Evolutionary conservation across 2,329 filamentous ascomycete genomes (phyloP), one percentile per base, ranked within the genome.

Genomic region (Paecilomyces formosus): DNA sequence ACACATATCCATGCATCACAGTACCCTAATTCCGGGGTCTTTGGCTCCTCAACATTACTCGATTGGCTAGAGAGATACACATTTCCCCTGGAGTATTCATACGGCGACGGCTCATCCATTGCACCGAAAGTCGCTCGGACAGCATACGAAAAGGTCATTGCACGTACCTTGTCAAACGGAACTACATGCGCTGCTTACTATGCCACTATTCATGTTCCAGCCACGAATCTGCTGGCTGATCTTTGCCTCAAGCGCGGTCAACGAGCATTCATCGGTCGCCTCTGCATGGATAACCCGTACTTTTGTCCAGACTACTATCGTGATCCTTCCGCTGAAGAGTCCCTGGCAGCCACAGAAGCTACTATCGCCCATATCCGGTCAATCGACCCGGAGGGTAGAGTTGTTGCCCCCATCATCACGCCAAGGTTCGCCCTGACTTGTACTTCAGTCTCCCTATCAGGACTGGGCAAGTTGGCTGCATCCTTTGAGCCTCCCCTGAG

Each of bases 131-230:
- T 60, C 24, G 71, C 68, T 9, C 65, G 66, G 30, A 63, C 62
- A 35, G 86, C 95, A 61, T 99, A 97, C 76, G 82, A 82, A 24
- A 87, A 88, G 59, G 88, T 90, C 63, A 84, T 99, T 62, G 80
- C 85, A 30, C 86, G 90, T 53, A 96, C 92, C 0, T 83, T 99
- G 11, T 83, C 90, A 22, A 86, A 97, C 70, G 94, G 94, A 62
- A 99, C 94, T 9, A 99, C 94, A 0, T 94, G 90, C 11, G 92
- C 92, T 5, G 85, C 90, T n/a, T 97, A 97, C 81, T 97, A 89
- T 73, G 93, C 93, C 59, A 97, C 94, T 26, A 86, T 91, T 62
- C 87, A 96, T 71, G 89, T 96, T 1, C 81, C 84, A 0, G 86
- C 92, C 1, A 99, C 94, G n/a, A 97, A 96, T 70, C 82, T 96